These are phyloP conservation scores for Botrytis porri DNA, from an alignment of 2,329 filamentous ascomycete genomes.

Conservation along the genomic window DNA sequence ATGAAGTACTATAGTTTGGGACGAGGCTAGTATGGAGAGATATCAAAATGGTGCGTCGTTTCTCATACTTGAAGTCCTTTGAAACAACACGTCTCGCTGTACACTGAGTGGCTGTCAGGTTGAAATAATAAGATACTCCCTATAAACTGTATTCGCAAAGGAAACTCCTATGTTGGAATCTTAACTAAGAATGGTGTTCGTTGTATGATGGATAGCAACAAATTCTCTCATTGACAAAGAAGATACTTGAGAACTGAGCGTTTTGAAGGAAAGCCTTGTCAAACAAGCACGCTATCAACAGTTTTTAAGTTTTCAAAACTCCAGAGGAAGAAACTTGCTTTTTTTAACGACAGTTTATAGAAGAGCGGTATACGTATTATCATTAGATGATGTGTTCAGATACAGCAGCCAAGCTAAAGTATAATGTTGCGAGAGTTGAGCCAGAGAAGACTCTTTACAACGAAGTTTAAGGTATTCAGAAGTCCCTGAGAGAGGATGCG, in stretches of 20 bases:
- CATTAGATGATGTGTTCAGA: accelerated
- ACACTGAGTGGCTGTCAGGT: accelerated
- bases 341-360: not conserved
- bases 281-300: not conserved
- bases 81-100: not conserved
- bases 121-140: not conserved
- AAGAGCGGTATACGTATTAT: not conserved
- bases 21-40: not conserved
- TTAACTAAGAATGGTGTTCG: not conserved
- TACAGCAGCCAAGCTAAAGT: not conserved
- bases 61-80: not conserved
- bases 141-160: not conserved
- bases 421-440: not conserved
- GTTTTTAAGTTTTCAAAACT: not conserved
- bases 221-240: not conserved
- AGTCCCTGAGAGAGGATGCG: not conserved
- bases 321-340: not conserved
- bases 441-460: not conserved
- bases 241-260: not conserved
- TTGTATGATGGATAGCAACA: not conserved
- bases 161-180: not conserved
- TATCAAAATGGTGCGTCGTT: not conserved
- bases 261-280: not conserved
- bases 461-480: not conserved
- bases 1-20: not conserved